These are phyloP conservation scores for Rhizopogon sp. DNA, from an alignment of 768 basidiomycete species.

Conservation along the genomic window DNA sequence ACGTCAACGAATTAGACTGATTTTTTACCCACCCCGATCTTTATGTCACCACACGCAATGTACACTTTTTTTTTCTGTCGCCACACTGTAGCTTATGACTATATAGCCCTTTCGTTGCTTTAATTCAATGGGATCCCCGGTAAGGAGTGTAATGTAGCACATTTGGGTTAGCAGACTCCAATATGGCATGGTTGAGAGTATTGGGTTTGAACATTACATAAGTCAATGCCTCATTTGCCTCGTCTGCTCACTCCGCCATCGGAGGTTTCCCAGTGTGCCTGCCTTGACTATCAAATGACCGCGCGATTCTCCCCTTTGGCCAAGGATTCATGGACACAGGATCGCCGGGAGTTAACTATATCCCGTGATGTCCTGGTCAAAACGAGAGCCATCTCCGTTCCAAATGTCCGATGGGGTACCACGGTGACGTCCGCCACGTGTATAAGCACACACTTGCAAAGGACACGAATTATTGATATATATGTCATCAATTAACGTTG, in stretches of 20 bases:
- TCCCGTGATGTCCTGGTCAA: slow-evolving; percentile 3
- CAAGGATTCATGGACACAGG: background rate
- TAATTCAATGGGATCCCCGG: slow-evolving; percentile 6
- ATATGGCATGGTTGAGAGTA: background rate
- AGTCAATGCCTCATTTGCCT: background rate
- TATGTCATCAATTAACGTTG: slow-evolving; percentile 5
- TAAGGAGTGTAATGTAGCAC: slow-evolving; percentile 20
- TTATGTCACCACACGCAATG: slow-evolving; percentile 7
- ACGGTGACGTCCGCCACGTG: slow-evolving; percentile 21
- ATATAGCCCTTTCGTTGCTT: slow-evolving; percentile 4
- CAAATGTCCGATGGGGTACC: slow-evolving; percentile 2
- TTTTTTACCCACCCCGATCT: slow-evolving; percentile 7
- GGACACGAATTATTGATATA: slow-evolving; percentile 14
- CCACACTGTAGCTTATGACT: slow-evolving; percentile 3
- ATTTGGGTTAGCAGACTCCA: background rate
- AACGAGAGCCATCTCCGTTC: slow-evolving; percentile 2
- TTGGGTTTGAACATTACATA: background rate
- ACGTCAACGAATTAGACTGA: slow-evolving; percentile 18
- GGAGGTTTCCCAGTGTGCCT: slow-evolving; percentile 8
- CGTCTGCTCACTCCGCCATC: background rate
- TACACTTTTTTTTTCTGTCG: slow-evolving; percentile 13
- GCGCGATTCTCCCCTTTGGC: slow-evolving; percentile 14
- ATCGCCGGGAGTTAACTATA: slow-evolving; percentile 6
- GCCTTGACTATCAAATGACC: slow-evolving; percentile 17
- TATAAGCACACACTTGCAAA: slow-evolving; percentile 12